phyloP scores from a whole-genome alignment of 192 early-diverging fungal genomes.

The Coemansia guatemalensis region DNA sequence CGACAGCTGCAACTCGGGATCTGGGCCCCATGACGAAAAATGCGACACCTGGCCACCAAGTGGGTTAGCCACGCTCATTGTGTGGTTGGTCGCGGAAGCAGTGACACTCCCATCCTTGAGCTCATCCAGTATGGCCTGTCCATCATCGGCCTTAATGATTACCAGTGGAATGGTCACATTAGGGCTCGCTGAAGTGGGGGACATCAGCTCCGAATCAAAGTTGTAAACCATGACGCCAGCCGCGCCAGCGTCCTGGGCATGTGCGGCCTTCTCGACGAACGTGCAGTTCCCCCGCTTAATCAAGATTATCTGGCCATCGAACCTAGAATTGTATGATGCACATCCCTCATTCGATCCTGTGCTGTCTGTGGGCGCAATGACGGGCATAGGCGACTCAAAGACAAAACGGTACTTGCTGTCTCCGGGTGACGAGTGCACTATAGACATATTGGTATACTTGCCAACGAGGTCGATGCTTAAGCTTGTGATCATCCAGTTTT shows the following conservation, averaged over 20 bases:
- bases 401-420: slow-evolving; percentile 50
- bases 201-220: slow-evolving; percentile 36
- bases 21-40: slow-evolving; percentile 76
- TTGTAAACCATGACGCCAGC: slow-evolving; percentile 69
- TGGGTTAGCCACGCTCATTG: slow-evolving; percentile 44
- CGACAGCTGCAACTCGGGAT: slow-evolving; percentile 65
- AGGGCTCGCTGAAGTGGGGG: slow-evolving; percentile 39
- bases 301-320: slow-evolving; percentile 58
- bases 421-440: slow-evolving; percentile 46
- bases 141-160: slow-evolving; percentile 56
- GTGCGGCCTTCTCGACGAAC: slow-evolving; percentile 61
- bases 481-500: slow-evolving; percentile 48
- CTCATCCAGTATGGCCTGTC: slow-evolving; percentile 50
- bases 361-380: slow-evolving; percentile 52
- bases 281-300: slow-evolving; percentile 70
- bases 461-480: slow-evolving; percentile 44
- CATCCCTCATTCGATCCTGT: slow-evolving; percentile 60
- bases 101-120: slow-evolving; percentile 42
- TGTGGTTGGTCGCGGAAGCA: slow-evolving; percentile 53
- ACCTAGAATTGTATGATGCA: slow-evolving; percentile 28
- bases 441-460: slow-evolving; percentile 40
- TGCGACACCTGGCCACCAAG: slow-evolving; percentile 63
- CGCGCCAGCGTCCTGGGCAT: slow-evolving; percentile 61
- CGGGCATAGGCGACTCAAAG: slow-evolving; percentile 22
- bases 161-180: slow-evolving; percentile 57